Base-by-base conservation (phyloP, 345 rosid species). In the Dipteronia sinensis region DNA sequence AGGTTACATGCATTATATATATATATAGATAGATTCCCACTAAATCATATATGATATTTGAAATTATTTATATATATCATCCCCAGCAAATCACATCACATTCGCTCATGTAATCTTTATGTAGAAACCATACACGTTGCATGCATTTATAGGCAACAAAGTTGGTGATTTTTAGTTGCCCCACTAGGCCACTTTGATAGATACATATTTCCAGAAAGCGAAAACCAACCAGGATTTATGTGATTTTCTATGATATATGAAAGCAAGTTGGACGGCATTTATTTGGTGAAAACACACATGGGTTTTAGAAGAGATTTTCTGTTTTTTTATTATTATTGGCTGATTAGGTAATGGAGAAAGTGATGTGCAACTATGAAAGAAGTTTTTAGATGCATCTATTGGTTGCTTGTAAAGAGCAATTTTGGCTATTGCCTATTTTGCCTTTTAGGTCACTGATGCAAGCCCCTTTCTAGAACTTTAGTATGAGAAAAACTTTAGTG, bases 131-230 rank as follows among this genome's bases (percentile, higher is more conserved):
- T 27, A 42, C 47, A 29, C 31, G 46, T 68, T 67, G 42, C 44
- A 56, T 25, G 61, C 67, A 71, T 49, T 38, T 8, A 23, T 73
- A 38, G 31, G 6, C 22, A 12, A n/a, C 16, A 20, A 31, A 29
- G 51, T 2, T 16, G 19, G 51, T 23, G 17, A 40, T 42, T 22
- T 42, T 15, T 20, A 5, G 34, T 7, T 29, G 20, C 47, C 29
- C 77, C 71, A 64, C 77, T 47, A 19, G 7, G 15, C 77, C 70
- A 64, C 77, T 47, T 27, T 12, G 15, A 65, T 34, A 2, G 44
- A 17, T 23, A 25, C 59, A 16, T 46, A 27, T 2, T 63, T 46
- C 59, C 56, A 6, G 15, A 40, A 38, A 38, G 53, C 55, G 9
- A 56, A 42, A n/a, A 27, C 61, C 20, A 19, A n/a, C 8, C 15